These are phyloP conservation scores for Omphalotus guepiniiformis DNA, from an alignment of 768 basidiomycete species.

Conservation along the genomic window DNA sequence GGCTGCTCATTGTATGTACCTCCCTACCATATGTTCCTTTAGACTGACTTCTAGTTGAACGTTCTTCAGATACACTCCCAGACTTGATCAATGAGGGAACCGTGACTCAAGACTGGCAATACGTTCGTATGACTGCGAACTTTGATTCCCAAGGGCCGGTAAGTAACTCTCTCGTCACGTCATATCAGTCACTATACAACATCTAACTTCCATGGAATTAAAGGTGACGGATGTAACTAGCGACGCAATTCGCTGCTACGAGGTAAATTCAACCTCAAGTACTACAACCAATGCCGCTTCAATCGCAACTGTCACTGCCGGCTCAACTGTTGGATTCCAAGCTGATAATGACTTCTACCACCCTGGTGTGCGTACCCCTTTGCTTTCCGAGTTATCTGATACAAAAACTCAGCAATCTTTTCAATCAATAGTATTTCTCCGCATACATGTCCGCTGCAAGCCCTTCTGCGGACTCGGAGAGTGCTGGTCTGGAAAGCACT, in stretches of 20 bases:
- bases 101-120: slow-evolving; percentile 26
- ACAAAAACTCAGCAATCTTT: no score
- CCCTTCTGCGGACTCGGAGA: slow-evolving; percentile 30
- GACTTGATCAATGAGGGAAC: no score
- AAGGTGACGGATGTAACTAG: slow-evolving; percentile 30
- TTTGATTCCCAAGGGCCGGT: slow-evolving; percentile 28
- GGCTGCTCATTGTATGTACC: no score
- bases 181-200: background rate
- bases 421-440: slow-evolving; percentile 23
- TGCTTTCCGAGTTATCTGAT: no score
- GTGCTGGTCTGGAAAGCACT: slow-evolving; percentile 37
- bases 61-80: no score
- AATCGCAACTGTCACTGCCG: slow-evolving; percentile 27
- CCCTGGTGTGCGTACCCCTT: slow-evolving; percentile 27
- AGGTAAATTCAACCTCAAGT: no score
- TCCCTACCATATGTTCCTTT: no score
- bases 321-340: slow-evolving; percentile 28
- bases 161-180: slow-evolving; percentile 9
- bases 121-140: slow-evolving; percentile 30
- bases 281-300: slow-evolving; percentile 22
- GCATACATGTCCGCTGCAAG: slow-evolving; percentile 28
- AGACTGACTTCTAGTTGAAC: no score
- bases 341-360: slow-evolving; percentile 34
- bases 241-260: slow-evolving; percentile 29
- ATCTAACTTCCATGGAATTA: background rate